Base-by-base conservation (phyloP, 2,329 filamentous ascomycete species). In the Fusarium camptoceras region DNA sequence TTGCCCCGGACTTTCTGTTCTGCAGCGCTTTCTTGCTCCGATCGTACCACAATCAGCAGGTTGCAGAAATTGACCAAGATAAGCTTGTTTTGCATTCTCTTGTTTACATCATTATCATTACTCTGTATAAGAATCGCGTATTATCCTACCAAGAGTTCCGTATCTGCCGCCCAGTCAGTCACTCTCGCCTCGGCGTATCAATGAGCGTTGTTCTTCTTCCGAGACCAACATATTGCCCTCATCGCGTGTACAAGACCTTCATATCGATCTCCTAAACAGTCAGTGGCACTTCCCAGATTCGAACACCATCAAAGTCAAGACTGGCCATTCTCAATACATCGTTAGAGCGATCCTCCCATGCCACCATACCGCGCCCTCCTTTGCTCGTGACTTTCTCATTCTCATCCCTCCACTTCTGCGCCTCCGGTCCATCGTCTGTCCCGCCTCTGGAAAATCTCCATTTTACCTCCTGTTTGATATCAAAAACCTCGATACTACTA, bases 381-480 rank as follows among this genome's bases (percentile, higher is more conserved):
- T 30, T 15, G 8, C 62, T 70, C 3, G 66, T 66, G 2, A 55
- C 47, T 41, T 70, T 69, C 1, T 66, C 66, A 42, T 53, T 20
- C 14, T 49, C 48, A 30, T 70, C 24, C 22, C 66, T 58, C 66
- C 66, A 70, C 25, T 49, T 58, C 7, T 27, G 48, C 30, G 48
- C 25, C 3, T 53, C 42, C 5, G 48, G 34, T 2, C 44, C 53
- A 20, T 55, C 61, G 18, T 67, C 66, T 8, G 61, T 70, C 3
- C 66, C 66, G 3, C 66, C 66, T 48, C 66, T 51, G 4, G 51
- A 28, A 47, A 70, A 58, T 15, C 66, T 53, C 66, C 66, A 70
- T 18, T 70, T 70, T 2, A 55, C 44, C 3, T 67, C 25, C 8
- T 30, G 14, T 6, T 16, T 22, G 11, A 67, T 27, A 20, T 70